Evolutionary conservation across 1,284 basidiomycete species (phyloP).

Genomic region (Malassezia globosa): DNA sequence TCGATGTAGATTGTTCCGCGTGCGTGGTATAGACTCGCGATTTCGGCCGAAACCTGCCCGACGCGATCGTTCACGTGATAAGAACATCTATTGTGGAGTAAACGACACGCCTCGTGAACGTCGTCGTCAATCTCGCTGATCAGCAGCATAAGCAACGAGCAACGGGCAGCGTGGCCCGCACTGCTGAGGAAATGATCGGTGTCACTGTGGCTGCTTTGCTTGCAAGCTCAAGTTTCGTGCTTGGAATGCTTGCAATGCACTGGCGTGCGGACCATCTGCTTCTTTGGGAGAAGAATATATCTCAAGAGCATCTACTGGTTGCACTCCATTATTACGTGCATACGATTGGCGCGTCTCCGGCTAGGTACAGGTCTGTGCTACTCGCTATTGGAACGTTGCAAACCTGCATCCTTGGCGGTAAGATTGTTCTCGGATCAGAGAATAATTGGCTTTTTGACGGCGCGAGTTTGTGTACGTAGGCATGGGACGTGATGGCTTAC

Average conservation of each 20-base stretch:
- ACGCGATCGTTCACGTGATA: neutral
- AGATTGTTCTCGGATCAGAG: constrained; percentile 34
- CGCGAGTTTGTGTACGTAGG: constrained; percentile 36
- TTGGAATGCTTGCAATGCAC: constrained; percentile 43
- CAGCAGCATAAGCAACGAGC: too few species aligned
- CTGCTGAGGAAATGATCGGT: constrained; percentile 20
- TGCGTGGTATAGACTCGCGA: too few species aligned
- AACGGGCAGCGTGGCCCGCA: neutral
- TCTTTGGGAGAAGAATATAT: constrained; percentile 40
- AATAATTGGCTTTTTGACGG: constrained; percentile 47
- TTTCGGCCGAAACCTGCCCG: too few species aligned
- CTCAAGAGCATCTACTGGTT: constrained; percentile 26
- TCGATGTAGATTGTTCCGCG: too few species aligned
- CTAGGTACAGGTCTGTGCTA: constrained; percentile 21
- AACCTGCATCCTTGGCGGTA: constrained; percentile 24
- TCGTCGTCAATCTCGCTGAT: constrained; percentile 8
- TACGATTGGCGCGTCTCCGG: constrained; percentile 31
- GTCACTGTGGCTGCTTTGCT: constrained; percentile 23
- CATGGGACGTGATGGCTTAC: too few species aligned
- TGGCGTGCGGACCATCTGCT: constrained; percentile 45
- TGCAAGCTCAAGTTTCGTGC: constrained; percentile 31
- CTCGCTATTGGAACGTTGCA: constrained; percentile 25
- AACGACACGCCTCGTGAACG: constrained; percentile 12
- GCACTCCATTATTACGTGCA: constrained; percentile 41
- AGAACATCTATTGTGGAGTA: neutral